A percentile compares a stretch with the other conserved stretches of the same genome.
phyloP scores from a whole-genome alignment of 345 rosid genomes.

The Eucalyptus marginata region DNA sequence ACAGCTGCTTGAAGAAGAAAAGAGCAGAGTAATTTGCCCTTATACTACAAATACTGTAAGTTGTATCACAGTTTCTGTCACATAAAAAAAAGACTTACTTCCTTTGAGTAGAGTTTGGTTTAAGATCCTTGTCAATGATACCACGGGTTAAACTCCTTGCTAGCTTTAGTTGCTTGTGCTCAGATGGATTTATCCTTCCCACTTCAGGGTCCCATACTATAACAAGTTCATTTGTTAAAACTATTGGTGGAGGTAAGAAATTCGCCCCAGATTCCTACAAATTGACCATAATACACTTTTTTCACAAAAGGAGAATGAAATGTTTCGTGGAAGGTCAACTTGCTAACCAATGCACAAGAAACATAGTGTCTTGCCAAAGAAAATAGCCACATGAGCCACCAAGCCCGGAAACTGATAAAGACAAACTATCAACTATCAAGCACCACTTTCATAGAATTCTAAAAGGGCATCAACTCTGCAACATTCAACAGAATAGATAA shows the following conservation, averaged over 20 bases:
- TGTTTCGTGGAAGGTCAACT: neutral
- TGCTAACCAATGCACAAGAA: neutral
- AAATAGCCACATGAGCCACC: neutral
- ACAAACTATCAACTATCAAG: neutral
- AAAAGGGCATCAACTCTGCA: neutral
- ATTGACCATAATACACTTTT: neutral
- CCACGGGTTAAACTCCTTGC: constrained; percentile 97
- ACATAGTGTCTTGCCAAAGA: neutral
- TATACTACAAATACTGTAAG: neutral
- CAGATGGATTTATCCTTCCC: constrained; percentile 89
- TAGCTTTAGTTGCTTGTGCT: constrained; percentile 93
- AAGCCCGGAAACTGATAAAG: neutral
- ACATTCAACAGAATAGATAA: neutral
- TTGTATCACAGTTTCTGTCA: neutral
- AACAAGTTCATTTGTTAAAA: constrained; percentile 89
- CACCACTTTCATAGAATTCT: neutral
- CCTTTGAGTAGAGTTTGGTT: constrained; percentile 70
- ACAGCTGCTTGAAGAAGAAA: neutral
- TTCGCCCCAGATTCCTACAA: constrained; percentile 80
- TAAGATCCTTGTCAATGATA: constrained; percentile 94
- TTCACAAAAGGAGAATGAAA: neutral
- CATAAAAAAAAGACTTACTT: constrained; percentile 39
- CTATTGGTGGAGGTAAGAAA: constrained; percentile 74
- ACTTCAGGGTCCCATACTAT: constrained; percentile 90
- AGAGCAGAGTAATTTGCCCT: neutral